phyloP scores from a whole-genome alignment of 257 asterid genomes.

The Vinca minor region DNA sequence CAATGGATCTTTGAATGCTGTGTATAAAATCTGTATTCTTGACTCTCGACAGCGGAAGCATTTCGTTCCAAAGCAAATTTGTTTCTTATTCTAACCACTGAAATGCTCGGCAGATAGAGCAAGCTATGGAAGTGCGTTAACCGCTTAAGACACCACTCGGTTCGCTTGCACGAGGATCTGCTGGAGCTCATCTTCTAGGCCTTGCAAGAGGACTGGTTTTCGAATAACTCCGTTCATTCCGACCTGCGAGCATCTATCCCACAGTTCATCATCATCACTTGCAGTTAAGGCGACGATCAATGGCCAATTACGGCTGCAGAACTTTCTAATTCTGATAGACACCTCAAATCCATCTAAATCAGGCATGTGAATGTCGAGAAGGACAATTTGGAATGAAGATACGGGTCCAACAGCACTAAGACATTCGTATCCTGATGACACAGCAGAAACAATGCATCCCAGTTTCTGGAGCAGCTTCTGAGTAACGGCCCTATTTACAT shows the following conservation, averaged over 20 bases:
- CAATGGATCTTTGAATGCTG: constrained; percentile 31
- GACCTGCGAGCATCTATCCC: constrained; percentile 46
- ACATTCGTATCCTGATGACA: constrained; percentile 77
- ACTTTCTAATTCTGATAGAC: constrained; percentile 55
- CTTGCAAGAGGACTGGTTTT: constrained; percentile 61
- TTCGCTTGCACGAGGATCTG: constrained; percentile 46
- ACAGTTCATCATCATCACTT: constrained; percentile 39
- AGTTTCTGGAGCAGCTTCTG: constrained; percentile 72
- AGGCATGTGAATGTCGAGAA: constrained; percentile 75
- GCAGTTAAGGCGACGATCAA: constrained; percentile 65
- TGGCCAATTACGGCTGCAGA: constrained; percentile 66
- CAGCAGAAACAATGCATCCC: constrained; percentile 63
- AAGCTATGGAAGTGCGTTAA: background rate
- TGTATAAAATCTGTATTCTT: constrained; percentile 36
- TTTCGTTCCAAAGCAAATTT: no score
- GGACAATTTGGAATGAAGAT: constrained; percentile 44
- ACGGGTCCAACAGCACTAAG: constrained; percentile 47
- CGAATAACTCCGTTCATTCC: constrained; percentile 79
- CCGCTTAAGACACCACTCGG: constrained; percentile 25
- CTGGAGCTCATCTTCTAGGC: constrained; percentile 54
- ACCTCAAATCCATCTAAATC: constrained; percentile 83
- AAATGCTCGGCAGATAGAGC: background rate
- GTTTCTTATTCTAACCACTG: no score
- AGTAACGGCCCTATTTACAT: constrained; percentile 66
- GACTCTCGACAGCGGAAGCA: no score